Base-by-base conservation (phyloP, 2,329 filamentous ascomycete species). In the Ambrosiella beaveri region DNA sequence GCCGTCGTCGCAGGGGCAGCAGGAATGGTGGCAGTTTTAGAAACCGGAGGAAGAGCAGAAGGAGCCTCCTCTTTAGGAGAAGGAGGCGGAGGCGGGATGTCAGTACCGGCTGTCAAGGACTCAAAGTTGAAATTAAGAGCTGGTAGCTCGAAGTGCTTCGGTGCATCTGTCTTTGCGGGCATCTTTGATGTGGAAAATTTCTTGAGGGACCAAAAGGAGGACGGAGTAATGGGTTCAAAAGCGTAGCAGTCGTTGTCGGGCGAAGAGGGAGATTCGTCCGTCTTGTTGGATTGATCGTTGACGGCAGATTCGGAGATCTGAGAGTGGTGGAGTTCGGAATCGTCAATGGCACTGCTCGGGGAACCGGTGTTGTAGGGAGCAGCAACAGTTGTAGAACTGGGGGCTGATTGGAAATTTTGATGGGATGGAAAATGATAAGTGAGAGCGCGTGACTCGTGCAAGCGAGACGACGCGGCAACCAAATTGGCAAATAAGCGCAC, bases 31-130 rank as follows among this genome's bases (percentile, higher is more conserved):
- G 62, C 55, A 47, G 64, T 64, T 37, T 63, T 59, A 52, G 59
- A 54, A 37, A 62, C 56, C 41, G 64, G 64, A 37, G 64, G 64
- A 62, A 69, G 68, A 40, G 74, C 72, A 61, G 72, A 73, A 58
- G 72, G 71, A 50, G 71, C 71, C 45, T 72, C 70, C 63, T 72
- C 68, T 57, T 74, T 68, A 52, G 78, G 78, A 53, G 78, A 81
- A 15, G 77, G 77, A 52, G 71, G 71, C 27, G 79, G 79, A 37
- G 79, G 76, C 49, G 79, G 79, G 63, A 82, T 82, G 65, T 78
- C 65, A 66, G 79, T 82, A 57, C 79, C 79, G 45, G 81, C 78
- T 49, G 79, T 81, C 65, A 82, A 70, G 52, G 74, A 78, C 60
- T 74, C 73, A 64, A 81, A 80, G 63, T 79, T 75, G 69, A 82